Conservation (phyloP, 768 basidiomycete species). For the Ramaria rubella region DNA sequence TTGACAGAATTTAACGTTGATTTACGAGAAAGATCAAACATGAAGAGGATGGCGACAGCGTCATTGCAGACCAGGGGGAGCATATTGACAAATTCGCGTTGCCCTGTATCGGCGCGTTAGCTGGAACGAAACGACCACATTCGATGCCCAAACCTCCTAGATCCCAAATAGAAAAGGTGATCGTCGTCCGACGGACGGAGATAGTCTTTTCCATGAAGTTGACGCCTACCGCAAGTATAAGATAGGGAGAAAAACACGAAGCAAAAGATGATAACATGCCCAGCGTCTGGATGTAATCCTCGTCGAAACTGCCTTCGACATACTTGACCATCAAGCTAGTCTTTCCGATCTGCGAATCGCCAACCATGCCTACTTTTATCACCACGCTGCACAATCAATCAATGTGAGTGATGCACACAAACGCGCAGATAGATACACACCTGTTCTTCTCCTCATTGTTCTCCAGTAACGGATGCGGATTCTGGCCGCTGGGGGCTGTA, state of each 20-base stretch:
- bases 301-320: conserved; percentile 97
- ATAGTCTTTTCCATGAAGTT: conserved; percentile 99
- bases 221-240: conserved; percentile 52
- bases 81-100: conserved; percentile 99
- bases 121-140: not conserved
- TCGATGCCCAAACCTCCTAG: conserved; percentile 48
- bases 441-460: conserved; percentile 74
- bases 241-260: not conserved
- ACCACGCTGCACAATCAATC: conserved; percentile 55
- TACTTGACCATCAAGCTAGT: conserved; percentile 99
- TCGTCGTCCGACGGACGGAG: conserved; percentile 94
- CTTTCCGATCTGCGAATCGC: conserved; percentile 99
- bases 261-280: conserved; percentile 42
- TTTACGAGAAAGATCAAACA: conserved; percentile 98
- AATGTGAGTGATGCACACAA: not conserved
- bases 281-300: conserved; percentile 99
- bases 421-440: conserved; percentile 24
- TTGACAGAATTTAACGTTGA: conserved; percentile 97
- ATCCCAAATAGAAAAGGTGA: conserved; percentile 99
- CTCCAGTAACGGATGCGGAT: conserved; percentile 39
- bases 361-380: conserved; percentile 99
- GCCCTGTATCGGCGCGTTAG: conserved; percentile 33
- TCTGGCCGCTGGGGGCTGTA: conserved; percentile 35
- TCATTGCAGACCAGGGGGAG: conserved; percentile 97
- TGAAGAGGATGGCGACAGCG: conserved; percentile 98